phyloP scores from a whole-genome alignment of 2,329 filamentous ascomycete species.

The Dactylellina haptotyla region DNA sequence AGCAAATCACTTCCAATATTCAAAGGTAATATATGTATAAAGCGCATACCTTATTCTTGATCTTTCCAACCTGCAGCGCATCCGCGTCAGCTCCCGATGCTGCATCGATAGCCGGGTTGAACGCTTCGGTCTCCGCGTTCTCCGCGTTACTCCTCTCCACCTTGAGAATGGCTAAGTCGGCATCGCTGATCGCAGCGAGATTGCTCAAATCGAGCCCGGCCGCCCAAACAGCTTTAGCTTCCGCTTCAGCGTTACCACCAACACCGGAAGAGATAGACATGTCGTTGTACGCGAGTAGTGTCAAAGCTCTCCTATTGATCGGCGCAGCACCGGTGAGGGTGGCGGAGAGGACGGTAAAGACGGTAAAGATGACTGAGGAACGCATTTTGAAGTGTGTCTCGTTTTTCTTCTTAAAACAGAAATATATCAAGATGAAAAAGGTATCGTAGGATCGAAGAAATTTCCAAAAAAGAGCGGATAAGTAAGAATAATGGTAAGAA shows the following conservation, averaged over 20 bases:
- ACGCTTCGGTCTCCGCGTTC: constrained; percentile 67
- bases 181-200: constrained; percentile 63
- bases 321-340: constrained; percentile 34
- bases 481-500: background rate
- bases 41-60: constrained; percentile 46
- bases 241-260: constrained; percentile 64
- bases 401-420: background rate
- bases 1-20: constrained; percentile 63
- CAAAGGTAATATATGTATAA: background rate
- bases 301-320: constrained; percentile 51
- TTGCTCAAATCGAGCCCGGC: constrained; percentile 63
- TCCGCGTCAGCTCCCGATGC: constrained; percentile 64
- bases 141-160: constrained; percentile 68
- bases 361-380: constrained; percentile 31
- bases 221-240: constrained; percentile 63
- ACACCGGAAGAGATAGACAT: constrained; percentile 65
- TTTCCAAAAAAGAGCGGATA: background rate
- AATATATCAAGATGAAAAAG: background rate
- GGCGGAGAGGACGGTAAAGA: constrained; percentile 46
- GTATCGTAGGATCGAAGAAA: constrained; percentile 6
- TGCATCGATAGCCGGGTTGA: constrained; percentile 68
- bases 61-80: constrained; percentile 63
- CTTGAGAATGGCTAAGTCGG: constrained; percentile 66
- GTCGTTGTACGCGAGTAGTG: constrained; percentile 61
- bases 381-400: constrained; percentile 36